A percentile compares a stretch with the other conserved stretches of the same genome.
phyloP scores from a whole-genome alignment of 1,284 basidiomycete species.

The Calocybe gambosa region DNA sequence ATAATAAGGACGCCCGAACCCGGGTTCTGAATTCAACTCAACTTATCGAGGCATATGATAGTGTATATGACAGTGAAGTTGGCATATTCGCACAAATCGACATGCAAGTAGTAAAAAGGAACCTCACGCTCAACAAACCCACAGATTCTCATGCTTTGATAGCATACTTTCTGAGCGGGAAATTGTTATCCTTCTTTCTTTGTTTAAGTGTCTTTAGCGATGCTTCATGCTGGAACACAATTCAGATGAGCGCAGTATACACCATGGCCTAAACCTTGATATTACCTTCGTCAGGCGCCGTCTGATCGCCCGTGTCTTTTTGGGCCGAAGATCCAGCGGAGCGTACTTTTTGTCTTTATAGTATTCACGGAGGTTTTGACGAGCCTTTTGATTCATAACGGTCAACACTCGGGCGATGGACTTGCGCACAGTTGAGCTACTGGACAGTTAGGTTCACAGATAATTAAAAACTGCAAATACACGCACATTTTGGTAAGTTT shows the following conservation, averaged over 20 bases:
- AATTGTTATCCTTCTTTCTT: slow-evolving; percentile 91
- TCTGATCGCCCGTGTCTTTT: slow-evolving; percentile 99
- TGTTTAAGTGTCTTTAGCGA: slow-evolving; percentile 85
- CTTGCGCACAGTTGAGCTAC: slow-evolving; percentile 94
- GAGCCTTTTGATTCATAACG: slow-evolving; percentile 97
- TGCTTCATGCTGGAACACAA: slow-evolving; percentile 60
- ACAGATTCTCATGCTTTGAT: slow-evolving; percentile 64
- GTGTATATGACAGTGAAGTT: slow-evolving; percentile 16
- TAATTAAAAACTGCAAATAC: not conserved
- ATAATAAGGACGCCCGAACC: not conserved
- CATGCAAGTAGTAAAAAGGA: slow-evolving; percentile 18
- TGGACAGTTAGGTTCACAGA: slow-evolving; percentile 6
- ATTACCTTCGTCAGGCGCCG: slow-evolving; percentile 87
- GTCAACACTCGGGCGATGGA: slow-evolving; percentile 98
- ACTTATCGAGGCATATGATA: not conserved
- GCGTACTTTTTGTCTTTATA: slow-evolving; percentile 98
- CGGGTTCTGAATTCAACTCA: too few species aligned
- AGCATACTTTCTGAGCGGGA: slow-evolving; percentile 81
- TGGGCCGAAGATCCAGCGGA: slow-evolving; percentile 95
- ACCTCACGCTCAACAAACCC: slow-evolving; percentile 17
- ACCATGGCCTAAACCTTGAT: slow-evolving; percentile 1
- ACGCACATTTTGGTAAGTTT: slow-evolving; percentile 97
- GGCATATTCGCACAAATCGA: slow-evolving; percentile 15
- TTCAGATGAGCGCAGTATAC: slow-evolving; percentile 10
- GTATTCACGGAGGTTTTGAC: slow-evolving; percentile 94